Base-by-base conservation (phyloP, 2,329 filamentous ascomycete species). In the Talaromyces sp. region DNA sequence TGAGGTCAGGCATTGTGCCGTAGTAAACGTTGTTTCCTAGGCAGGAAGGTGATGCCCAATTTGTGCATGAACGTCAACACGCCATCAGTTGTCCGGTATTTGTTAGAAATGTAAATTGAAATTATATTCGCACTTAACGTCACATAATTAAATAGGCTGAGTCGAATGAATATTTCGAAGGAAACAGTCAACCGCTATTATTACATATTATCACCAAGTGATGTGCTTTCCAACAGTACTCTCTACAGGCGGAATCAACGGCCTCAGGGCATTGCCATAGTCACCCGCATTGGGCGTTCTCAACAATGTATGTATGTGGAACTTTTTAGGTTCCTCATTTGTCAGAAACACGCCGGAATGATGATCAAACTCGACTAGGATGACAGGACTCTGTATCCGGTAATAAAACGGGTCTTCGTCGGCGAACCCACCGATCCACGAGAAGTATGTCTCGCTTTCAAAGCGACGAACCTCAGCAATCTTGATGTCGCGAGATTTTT, bases 311-410 rank as follows among this genome's bases (percentile, higher is more conserved):
- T 94, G 90, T 27, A 91, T 89, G 68, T 94, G 90, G 68, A 91
- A 94, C 73, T 89, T 90, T 34, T 86, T 87, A 0, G 90, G 90
- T 73, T 90, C 84, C 56, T 80, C 79, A 70, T 93, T 94, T 1
- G 82, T 86, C 68, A 94, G 73, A 67, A 92, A 93, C 0, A 93
- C 90, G 0, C 90, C 89, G 0, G 86, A 90, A 72, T 93, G 90
- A 69, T 92, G 89, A 68, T 93, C 90, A 68, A 94, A 90, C 79
- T 94, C 90, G 57, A 89, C 79, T 1, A 93, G 78, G 0, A 91
- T 79, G 0, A 93, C 89, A 0, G 89, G 89, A 65, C 85, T 91
- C 74, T 94, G 90, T 3, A 94, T 83, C 0, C 90, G 82, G 68
- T 87, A 94, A 73, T 93, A 94, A 68, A 91, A 94, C 0, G 90